phyloP scores from a whole-genome alignment of 2,329 filamentous ascomycete species.

The Aspergillus neotritici region DNA sequence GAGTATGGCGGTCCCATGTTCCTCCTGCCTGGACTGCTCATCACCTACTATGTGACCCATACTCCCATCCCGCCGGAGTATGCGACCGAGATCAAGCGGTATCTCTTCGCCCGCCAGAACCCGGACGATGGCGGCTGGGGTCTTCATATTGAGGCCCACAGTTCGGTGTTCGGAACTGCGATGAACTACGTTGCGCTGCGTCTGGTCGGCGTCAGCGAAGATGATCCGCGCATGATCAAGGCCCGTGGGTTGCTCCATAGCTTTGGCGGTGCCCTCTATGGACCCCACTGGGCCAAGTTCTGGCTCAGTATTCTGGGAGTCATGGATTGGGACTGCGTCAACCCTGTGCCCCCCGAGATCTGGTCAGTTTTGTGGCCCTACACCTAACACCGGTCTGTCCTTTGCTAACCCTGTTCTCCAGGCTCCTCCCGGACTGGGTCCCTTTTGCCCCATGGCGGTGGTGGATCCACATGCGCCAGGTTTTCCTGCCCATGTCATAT shows the following conservation, averaged over 20 bases:
- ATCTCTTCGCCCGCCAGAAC: constrained; percentile 78
- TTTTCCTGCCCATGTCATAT: constrained; percentile 90
- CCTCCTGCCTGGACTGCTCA: constrained; percentile 75
- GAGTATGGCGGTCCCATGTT: constrained; percentile 99
- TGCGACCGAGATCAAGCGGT: constrained; percentile 84
- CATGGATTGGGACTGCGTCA: constrained; percentile 84
- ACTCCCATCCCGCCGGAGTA: constrained; percentile 76
- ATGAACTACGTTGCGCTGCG: constrained; percentile 83
- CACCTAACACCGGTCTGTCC: neutral
- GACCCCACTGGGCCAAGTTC: constrained; percentile 95
- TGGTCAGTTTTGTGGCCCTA: constrained; percentile 51
- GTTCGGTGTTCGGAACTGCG: constrained; percentile 80
- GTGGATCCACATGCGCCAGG: constrained; percentile 98
- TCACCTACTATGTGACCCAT: constrained; percentile 82
- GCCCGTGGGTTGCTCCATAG: constrained; percentile 76
- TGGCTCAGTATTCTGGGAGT: constrained; percentile 84
- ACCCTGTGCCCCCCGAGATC: constrained; percentile 85
- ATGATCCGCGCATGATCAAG: constrained; percentile 79
- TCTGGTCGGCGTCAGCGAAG: constrained; percentile 73
- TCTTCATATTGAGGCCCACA: constrained; percentile 88
- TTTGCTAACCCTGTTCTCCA: constrained; percentile 19
- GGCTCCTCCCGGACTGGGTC: constrained; percentile 79
- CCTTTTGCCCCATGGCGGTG: constrained; percentile 87
- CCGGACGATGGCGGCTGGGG: constrained; percentile 95
- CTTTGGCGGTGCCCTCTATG: constrained; percentile 75